Conservation (phyloP, 2,329 filamentous ascomycete species). For the Fusarium tjaetaba region DNA sequence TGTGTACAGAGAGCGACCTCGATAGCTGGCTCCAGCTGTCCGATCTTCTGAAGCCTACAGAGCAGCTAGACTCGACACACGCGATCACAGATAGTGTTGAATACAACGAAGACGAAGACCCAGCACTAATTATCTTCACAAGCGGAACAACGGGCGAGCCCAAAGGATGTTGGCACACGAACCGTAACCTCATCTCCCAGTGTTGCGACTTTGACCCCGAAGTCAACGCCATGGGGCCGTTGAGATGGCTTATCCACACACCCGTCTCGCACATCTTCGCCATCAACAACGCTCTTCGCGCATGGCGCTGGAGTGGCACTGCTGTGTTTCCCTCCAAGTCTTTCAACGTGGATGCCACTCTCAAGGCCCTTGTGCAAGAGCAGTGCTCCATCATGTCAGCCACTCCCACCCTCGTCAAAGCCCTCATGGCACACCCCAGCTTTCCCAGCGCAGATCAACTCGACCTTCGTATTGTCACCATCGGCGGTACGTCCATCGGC, state of each 20-base stretch:
- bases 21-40: constrained; percentile 38
- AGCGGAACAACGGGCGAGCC: constrained; percentile 60
- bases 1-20: constrained; percentile 34
- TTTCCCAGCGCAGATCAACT: constrained; percentile 43
- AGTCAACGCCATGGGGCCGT: constrained; percentile 39
- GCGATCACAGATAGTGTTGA: background rate
- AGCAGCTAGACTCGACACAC: background rate
- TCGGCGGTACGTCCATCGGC: constrained; percentile 48
- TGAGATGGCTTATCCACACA: constrained; percentile 52
- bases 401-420: constrained; percentile 51
- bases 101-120: constrained; percentile 29
- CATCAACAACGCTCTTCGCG: constrained; percentile 51
- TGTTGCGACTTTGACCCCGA: constrained; percentile 51
- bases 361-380: constrained; percentile 46
- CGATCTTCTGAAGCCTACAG: constrained; percentile 3
- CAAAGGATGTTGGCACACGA: constrained; percentile 57
- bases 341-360: constrained; percentile 48
- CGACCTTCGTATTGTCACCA: constrained; percentile 48
- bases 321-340: constrained; percentile 50
- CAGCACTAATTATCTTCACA: constrained; percentile 57
- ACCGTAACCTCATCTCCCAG: constrained; percentile 52
- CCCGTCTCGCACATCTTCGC: constrained; percentile 53
- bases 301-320: constrained; percentile 49
- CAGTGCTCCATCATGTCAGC: constrained; percentile 53
- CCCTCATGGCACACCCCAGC: constrained; percentile 44